Base-by-base conservation (phyloP, 129 eudicot species). In the Artemisia argyi region DNA sequence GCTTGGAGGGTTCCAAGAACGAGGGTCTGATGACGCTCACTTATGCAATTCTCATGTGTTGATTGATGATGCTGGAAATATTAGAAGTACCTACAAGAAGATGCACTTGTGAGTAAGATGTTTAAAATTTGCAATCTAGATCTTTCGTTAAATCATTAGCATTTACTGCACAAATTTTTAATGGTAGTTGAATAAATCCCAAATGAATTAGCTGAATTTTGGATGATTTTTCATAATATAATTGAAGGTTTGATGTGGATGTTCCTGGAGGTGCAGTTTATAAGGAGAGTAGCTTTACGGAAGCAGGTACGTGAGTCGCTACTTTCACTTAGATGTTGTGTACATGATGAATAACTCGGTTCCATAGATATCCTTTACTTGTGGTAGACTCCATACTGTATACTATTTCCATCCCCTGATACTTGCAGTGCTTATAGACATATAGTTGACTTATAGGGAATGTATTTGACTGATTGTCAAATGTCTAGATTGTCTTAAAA, bases 271-370 rank as follows among this genome's bases (percentile, higher is more conserved):
- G 69, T 76, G 86, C 86, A 57, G 98, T 93, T 14, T 93, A 71
- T 81, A 93, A 90, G 76, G 98, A 93, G 87, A 87, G 98, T 83
- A 82, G 89, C 79, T 93, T 90, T 81, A 93, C 97, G 14, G 98
- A 90, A 73, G 89, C 98, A 73, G 98, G 97, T 88, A 51, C 68
- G 60, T 54, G n/a, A 71, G 16, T 76, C 11, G 14, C 73, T 48
- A 66, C 49, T 60, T 17, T 44, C 16, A 47, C 15, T 50, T 68
- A 18, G 17, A 32, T n/a, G 10, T 17, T 5, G 44, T 30, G 19
- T 24, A 39, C 46, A 7, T 39, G 11, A 39, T 39, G 46, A 39
- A 39, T 39, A 39, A 7, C 46, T 39, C 46, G 2, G 46, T 39
- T 63, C 16, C 51, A 22, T 42, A 39, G 17, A 42, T 39, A 7